Evolutionary conservation across 2,329 filamentous ascomycete species (phyloP).

Genomic region (Aureobasidium sp.): DNA sequence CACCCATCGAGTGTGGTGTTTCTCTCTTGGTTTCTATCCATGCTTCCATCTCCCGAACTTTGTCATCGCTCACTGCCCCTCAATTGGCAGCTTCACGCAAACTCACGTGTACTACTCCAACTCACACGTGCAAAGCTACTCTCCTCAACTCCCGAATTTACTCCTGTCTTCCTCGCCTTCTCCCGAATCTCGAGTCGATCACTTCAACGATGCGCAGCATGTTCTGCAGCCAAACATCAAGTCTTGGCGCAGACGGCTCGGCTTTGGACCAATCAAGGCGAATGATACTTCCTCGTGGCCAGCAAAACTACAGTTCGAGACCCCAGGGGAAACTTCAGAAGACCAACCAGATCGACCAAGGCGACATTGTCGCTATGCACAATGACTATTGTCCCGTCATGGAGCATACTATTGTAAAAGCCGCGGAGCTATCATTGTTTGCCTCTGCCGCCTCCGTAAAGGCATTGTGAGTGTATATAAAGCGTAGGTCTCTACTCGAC

Average conservation of each 20-base stretch:
- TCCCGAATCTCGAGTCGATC: neutral
- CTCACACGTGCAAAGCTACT: neutral
- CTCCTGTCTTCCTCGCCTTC: neutral
- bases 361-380: neutral
- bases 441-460: neutral
- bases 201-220: neutral
- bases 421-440: neutral
- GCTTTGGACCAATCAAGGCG: neutral
- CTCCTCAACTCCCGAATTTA: neutral
- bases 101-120: neutral
- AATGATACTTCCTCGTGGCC: neutral
- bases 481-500: neutral
- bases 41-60: neutral
- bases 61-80: too few relatives aligned
- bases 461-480: neutral
- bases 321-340: neutral
- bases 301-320: neutral
- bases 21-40: too few relatives aligned
- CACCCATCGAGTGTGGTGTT: too few relatives aligned
- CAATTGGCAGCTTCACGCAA: neutral
- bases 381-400: neutral
- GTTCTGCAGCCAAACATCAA: neutral
- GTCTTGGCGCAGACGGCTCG: neutral
- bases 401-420: neutral
- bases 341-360: neutral